phyloP scores from a whole-genome alignment of 345 rosid genomes.

The Eucalyptus erythrocorys region DNA sequence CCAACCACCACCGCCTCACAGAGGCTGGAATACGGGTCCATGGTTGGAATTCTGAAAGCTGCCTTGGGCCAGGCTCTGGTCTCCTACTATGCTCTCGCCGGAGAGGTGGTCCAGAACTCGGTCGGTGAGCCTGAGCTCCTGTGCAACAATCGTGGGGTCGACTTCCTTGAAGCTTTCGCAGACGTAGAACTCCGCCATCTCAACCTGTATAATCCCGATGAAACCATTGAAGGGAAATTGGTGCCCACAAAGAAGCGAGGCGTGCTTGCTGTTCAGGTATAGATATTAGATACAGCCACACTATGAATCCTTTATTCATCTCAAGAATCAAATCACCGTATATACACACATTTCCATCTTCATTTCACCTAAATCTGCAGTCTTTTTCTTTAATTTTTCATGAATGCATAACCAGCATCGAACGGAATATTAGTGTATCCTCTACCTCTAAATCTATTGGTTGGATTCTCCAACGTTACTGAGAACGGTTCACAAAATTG shows the following conservation, averaged over 20 bases:
- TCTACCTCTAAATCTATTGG: not conserved
- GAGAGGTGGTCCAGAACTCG: constrained; percentile 46
- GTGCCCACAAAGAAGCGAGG: constrained; percentile 48
- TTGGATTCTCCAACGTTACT: not conserved
- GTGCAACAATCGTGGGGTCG: constrained; percentile 76
- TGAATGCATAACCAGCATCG: not conserved
- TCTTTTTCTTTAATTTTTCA: not conserved
- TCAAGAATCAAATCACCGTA: not conserved
- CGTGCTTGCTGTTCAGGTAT: constrained; percentile 60
- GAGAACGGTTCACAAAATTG: not conserved
- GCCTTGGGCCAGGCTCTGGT: constrained; percentile 54
- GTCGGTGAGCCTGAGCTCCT: constrained; percentile 73
- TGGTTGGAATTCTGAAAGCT: constrained; percentile 28
- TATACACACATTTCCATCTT: not conserved
- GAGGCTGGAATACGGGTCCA: constrained; percentile 5
- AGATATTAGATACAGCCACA: not conserved
- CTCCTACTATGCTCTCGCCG: constrained; percentile 56
- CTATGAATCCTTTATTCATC: not conserved
- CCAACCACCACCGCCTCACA: not conserved
- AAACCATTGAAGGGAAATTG: constrained; percentile 47
- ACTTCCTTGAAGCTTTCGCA: constrained; percentile 48
- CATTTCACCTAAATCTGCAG: not conserved
- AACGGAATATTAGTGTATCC: not conserved
- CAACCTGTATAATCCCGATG: constrained; percentile 59
- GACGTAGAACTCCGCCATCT: constrained; percentile 41